Base-by-base conservation (phyloP, 2,329 filamentous ascomycete species). In the Colletotrichum brevisporum region DNA sequence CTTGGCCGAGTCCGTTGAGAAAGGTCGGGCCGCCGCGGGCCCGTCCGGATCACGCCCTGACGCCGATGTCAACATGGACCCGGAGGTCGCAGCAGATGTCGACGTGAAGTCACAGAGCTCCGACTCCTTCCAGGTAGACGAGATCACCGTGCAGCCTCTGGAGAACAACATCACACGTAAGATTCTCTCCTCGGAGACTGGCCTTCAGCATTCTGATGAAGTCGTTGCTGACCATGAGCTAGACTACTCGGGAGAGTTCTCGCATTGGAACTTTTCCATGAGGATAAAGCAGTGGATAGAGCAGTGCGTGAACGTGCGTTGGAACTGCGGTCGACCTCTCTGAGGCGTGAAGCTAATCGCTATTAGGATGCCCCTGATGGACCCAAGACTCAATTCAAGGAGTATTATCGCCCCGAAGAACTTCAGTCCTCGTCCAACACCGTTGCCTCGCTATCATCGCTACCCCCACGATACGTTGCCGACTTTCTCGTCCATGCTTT, bases 261-360 rank as follows among this genome's bases (percentile, higher is more conserved):
- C 84, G 1, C 84, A 86, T 64, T 86, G 84, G 83, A 85, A 86
- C 70, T 86, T 86, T 72, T 85, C 84, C 48, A 85, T 84, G 83
- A 77, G 82, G 48, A 81, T 85, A 70, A 85, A 85, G 71, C 80
- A 83, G n/a, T 83, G 82, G 74, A 82, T 86, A n/a, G 81, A 85
- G 62, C 77, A 82, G 57, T 80, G 78, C 66, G 78, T 77, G 67
- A 77, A 73, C 67, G 78, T 76, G 75, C 69, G 72, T 72, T 54
- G 27, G 72, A 71, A 55, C 15, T 18, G 47, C 21, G 21, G 21
- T 53, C 9, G 26, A 41, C 9, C 45, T 6, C 45, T 6, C 13
- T 9, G 12, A 18, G 45, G 1, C 16, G 16, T 16, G 16, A 18
- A 47, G 31, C 45, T 47, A 15, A 47, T 47, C 45, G 16, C 8